Percentiles rank a stretch among this genome's conserved stretches.
Conservation (phyloP, 2,329 filamentous ascomycete species). For the Mycogone perniciosa region DNA sequence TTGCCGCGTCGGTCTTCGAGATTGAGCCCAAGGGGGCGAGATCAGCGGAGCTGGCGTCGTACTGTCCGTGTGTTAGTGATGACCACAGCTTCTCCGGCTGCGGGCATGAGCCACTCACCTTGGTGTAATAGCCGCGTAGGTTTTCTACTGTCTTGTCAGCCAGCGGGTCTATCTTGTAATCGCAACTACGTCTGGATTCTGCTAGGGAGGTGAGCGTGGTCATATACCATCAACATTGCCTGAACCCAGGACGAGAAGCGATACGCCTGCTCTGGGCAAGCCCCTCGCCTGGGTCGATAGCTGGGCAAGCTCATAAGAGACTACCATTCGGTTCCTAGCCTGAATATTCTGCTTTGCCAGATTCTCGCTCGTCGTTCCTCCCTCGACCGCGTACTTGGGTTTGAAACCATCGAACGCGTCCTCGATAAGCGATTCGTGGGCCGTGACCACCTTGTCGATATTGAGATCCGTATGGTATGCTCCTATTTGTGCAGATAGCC, state of each 20-base stretch:
- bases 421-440: neutral
- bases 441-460: conserved; percentile 48
- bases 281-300: conserved; percentile 19
- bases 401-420: conserved; percentile 53
- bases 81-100: neutral
- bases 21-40: conserved; percentile 51
- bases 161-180: neutral
- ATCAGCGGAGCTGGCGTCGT: conserved; percentile 48
- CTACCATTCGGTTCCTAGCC: conserved; percentile 57
- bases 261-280: conserved; percentile 19
- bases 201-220: neutral
- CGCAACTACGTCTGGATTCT: neutral
- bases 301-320: conserved; percentile 30
- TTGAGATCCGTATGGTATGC: conserved; percentile 67
- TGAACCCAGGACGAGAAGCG: conserved; percentile 22
- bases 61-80: neutral
- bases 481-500: conserved; percentile 57
- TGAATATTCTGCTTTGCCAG: conserved; percentile 63
- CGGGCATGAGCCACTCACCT: conserved; percentile 22
- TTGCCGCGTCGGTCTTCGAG: conserved; percentile 57
- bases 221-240: conserved; percentile 21
- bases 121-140: conserved; percentile 51
- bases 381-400: conserved; percentile 46
- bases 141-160: conserved; percentile 26
- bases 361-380: conserved; percentile 22